Percentiles rank a stretch among this genome's conserved stretches.
phyloP scores from a whole-genome alignment of 148 eudicot genomes.

The Spergularia marina region DNA sequence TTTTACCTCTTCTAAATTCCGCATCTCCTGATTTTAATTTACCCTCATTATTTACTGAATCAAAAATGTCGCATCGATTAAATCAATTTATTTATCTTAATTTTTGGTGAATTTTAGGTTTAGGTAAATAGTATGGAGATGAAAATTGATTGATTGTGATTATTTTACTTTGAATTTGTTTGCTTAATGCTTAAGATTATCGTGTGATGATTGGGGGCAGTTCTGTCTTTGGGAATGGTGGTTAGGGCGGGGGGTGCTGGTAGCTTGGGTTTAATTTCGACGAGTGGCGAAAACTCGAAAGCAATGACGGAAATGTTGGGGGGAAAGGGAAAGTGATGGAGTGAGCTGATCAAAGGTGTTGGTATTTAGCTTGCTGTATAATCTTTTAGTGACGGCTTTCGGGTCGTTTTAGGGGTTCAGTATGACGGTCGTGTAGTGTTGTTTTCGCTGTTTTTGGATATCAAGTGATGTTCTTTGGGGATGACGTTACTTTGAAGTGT shows the following conservation, averaged over 20 bases:
- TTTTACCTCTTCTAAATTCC: not conserved
- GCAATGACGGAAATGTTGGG: not conserved
- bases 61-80: not conserved
- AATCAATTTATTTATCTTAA: not conserved
- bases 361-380: not conserved
- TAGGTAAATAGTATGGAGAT: not conserved
- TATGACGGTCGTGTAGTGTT: not conserved
- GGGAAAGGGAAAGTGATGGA: not conserved
- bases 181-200: not conserved
- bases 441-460: not conserved
- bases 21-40: not conserved
- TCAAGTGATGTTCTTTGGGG: too few relatives aligned
- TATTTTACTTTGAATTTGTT: not conserved
- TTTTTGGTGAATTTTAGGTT: not conserved
- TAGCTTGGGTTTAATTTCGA: not conserved
- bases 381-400: too few relatives aligned
- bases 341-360: not conserved
- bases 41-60: not conserved
- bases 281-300: not conserved
- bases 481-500: not conserved
- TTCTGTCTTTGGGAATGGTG: too few relatives aligned
- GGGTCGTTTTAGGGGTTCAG: too few relatives aligned
- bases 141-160: slow-evolving; percentile 6
- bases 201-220: not conserved
- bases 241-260: too few relatives aligned